Base-by-base conservation (phyloP, 2,329 filamentous ascomycete genomes). In the Neonectria punicea region DNA sequence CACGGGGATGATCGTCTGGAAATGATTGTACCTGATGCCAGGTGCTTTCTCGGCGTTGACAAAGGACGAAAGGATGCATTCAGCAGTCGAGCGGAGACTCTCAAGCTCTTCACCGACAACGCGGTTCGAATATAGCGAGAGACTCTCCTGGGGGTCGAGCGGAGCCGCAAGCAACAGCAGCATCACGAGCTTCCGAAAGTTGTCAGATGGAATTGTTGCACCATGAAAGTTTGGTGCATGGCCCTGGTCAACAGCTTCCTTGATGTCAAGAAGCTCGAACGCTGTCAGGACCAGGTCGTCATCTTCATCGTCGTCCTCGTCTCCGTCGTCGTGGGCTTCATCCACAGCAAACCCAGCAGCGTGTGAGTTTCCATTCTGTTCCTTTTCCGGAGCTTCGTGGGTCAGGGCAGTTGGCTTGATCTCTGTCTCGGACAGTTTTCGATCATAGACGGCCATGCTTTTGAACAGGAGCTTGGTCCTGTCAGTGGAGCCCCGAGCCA, bases 161-260 rank as follows among this genome's bases (percentile, higher is more conserved):
- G 91, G 90, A 1, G 91, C 89, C 39, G 88, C 81, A 9, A 93
- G 80, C 1, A 93, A 81, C 13, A 94, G 82, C 4, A 94, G 82
- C 86, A 92, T 90, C 32, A 93, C 78, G 8, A 94, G 80, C 71
- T 88, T 90, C 49, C 89, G 85, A 61, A 93, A 87, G 73, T 93
- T 93, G 74, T 93, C 91, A 0, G 89, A 87, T 0, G 92, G 91
- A 55, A 94, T 91, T 69, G 92, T 89, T 32, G 90, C 88, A n/a
- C 86, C 85, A 47, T 88, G 85, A 1, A 88, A 85, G 4, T 84
- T 83, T 0, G 83, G 78, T 4, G 78, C 75, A 65, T 84, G 82
- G 16, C 82, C 83, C 4, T 87, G 82, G 67, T 85, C 85, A 68
- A 89, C 87, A 0, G 86, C 87, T 10, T 90, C 87, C 53, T 86